Evolutionary conservation across 257 asterid genomes (phyloP).

Genomic region (Solanum chmielewskii): DNA sequence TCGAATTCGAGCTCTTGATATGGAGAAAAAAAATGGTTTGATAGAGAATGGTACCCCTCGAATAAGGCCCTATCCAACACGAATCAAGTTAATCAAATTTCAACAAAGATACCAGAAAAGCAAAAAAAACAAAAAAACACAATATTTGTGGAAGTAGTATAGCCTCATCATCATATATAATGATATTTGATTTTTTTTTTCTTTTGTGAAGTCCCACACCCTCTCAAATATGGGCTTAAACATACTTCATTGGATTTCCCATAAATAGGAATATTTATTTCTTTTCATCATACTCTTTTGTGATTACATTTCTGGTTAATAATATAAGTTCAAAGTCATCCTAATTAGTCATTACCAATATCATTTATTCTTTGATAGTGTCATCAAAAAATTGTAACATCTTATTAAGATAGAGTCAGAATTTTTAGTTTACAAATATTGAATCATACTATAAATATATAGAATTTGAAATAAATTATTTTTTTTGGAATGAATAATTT

Average conservation of each 20-base stretch:
- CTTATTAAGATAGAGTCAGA: accelerated
- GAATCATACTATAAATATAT: not conserved
- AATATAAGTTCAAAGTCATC: not conserved
- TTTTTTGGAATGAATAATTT: too few relatives aligned
- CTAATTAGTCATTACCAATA: not conserved
- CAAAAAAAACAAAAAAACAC: too few relatives aligned
- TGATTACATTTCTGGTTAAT: not conserved
- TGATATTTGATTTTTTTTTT: not conserved
- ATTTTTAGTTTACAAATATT: not conserved
- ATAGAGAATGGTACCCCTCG: not conserved
- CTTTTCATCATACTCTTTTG: not conserved
- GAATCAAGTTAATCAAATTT: too few relatives aligned
- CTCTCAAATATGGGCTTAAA: not conserved
- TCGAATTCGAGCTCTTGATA: not conserved
- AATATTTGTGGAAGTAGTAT: constrained; percentile 13
- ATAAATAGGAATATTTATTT: not conserved
- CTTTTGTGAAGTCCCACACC: not conserved
- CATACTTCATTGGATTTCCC: not conserved
- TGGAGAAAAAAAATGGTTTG: not conserved
- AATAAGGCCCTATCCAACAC: accelerated
- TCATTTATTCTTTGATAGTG: not conserved
- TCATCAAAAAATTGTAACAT: not conserved
- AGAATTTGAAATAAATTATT: not conserved
- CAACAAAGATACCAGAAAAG: accelerated
- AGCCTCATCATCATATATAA: constrained; percentile 1